phyloP scores from a whole-genome alignment of 768 basidiomycete genomes.

The Boletus rubropictus region DNA sequence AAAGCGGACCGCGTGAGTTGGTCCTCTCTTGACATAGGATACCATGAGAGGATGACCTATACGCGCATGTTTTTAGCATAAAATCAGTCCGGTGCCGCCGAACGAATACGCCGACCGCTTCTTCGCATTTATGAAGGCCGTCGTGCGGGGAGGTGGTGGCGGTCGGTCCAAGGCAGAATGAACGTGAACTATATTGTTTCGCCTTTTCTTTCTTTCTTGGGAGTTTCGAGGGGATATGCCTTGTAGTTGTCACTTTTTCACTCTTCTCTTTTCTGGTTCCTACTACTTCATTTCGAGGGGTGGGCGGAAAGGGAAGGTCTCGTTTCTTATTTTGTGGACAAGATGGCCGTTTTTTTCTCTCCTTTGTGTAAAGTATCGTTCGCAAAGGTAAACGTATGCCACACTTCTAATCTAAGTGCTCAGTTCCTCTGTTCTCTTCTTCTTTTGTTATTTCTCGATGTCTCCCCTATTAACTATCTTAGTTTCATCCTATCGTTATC shows the following conservation, averaged over 20 bases:
- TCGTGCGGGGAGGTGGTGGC: conserved; percentile 74
- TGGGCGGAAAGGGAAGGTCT: not conserved
- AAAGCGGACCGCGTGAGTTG: conserved; percentile 78
- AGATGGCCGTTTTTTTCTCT: not conserved
- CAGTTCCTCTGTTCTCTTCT: not conserved
- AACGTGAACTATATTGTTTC: conserved; percentile 3
- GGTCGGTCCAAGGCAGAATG: conserved; percentile 43
- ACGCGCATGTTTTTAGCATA: conserved; percentile 52
- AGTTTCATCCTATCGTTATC: conserved; percentile 6
- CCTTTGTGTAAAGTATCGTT: conserved; percentile 4
- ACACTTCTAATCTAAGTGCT: conserved; percentile 11
- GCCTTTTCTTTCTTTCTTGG: not conserved
- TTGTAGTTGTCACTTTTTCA: conserved; percentile 4
- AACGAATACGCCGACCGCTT: conserved; percentile 85
- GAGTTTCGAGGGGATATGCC: conserved; percentile 6
- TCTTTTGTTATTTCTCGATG: not conserved
- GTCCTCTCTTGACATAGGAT: not conserved
- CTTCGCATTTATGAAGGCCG: conserved; percentile 77
- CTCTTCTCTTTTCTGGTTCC: not conserved
- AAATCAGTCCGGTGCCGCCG: conserved; percentile 91
- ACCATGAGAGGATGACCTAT: conserved; percentile 5
- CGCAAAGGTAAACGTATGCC: conserved; percentile 17
- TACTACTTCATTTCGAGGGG: conserved; percentile 12
- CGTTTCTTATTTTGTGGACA: conserved; percentile 5
- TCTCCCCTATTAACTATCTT: not conserved